Evolutionary conservation across 352 stramenopile genomes (phyloP).

Genomic region (Globisporangium abappressorium): DNA sequence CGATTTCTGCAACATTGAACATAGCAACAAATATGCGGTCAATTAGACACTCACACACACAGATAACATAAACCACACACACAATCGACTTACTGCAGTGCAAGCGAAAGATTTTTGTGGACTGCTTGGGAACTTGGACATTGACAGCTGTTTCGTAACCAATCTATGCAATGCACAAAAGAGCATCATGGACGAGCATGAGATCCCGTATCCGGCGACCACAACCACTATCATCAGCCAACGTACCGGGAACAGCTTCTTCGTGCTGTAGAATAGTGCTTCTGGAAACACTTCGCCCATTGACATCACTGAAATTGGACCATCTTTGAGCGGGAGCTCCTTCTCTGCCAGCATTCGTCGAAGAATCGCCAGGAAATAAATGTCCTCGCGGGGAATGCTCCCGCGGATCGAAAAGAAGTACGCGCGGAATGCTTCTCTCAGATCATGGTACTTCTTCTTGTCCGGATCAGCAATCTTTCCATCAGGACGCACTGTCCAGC

Average conservation of each 20-base stretch:
- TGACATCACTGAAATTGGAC: constrained; percentile 53
- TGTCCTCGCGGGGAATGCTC: constrained; percentile 53
- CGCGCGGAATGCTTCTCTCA: constrained; percentile 51
- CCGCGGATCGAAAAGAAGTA: constrained; percentile 32
- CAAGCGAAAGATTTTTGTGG: constrained; percentile 33
- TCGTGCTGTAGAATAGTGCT: constrained; percentile 65
- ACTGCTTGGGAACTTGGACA: constrained; percentile 37
- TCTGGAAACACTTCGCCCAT: constrained; percentile 56
- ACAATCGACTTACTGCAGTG: constrained; percentile 45
- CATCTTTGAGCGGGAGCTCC: constrained; percentile 60
- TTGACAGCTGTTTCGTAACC: constrained; percentile 62
- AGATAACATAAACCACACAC: neutral
- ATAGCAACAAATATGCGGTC: neutral
- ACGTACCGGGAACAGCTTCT: constrained; percentile 74
- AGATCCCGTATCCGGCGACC: neutral
- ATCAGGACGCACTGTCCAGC: constrained; percentile 40
- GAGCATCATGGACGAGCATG: constrained; percentile 7
- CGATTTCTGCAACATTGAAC: constrained; percentile 46
- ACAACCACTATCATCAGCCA: neutral
- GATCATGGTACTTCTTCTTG: constrained; percentile 37
- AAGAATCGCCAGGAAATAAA: constrained; percentile 72
- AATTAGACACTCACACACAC: neutral
- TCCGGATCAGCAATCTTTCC: constrained; percentile 41
- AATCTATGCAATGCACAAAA: constrained; percentile 28
- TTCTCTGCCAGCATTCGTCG: constrained; percentile 48